Evolutionary conservation across 2,329 filamentous ascomycete genomes (phyloP), one percentile per base, ranked within the genome.

Genomic region (Phaeoacremonium minimum): DNA sequence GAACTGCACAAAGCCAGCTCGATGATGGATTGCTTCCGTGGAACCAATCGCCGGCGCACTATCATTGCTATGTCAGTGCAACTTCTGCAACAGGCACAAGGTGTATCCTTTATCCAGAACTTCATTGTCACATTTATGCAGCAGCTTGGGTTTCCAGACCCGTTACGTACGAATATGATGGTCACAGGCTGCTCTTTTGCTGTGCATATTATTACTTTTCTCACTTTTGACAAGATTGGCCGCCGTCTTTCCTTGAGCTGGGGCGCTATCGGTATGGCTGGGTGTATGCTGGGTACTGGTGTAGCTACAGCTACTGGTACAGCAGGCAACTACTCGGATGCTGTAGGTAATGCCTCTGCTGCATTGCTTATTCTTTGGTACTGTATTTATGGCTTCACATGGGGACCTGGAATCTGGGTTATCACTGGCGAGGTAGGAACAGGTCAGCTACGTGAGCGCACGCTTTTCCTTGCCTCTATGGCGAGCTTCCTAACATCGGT

Each of bases 371-470:
- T 37, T 3, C 35, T 37, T 1, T n/a, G n/a, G n/a, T 35, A 35
- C 32, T 35, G 20, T 18, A 55, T 58, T 40, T 59, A 59, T 35
- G 56, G 53, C n/a, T 59, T 58, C 44, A 57, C 55, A 17, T 59
- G 56, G 56, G 56, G 56, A 39, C 60, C 61, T 4, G 55, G 56
- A 18, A 31, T 53, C 13, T 59, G 54, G 53, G 42, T 42, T 8
- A 12, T 44, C 7, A 33, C 40, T 5, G 36, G 39, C 19, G 48
- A 63, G 39, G 42, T 49, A n/a, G 50, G 47, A 43, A 47, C 48
- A 12, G 44, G 47, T 18, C 45, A 45, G 28, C 42, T 45, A 12
- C 48, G 47, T 11, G 46, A 46, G 15, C 43, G 45, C 28, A 46
- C 47, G 15, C 46, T 51, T 12, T 41, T 42, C 4, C 33, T 51